These are phyloP conservation scores for Monosporascus cannonballus DNA, from an alignment of 2,329 filamentous ascomycete genomes.

Conservation along the genomic window DNA sequence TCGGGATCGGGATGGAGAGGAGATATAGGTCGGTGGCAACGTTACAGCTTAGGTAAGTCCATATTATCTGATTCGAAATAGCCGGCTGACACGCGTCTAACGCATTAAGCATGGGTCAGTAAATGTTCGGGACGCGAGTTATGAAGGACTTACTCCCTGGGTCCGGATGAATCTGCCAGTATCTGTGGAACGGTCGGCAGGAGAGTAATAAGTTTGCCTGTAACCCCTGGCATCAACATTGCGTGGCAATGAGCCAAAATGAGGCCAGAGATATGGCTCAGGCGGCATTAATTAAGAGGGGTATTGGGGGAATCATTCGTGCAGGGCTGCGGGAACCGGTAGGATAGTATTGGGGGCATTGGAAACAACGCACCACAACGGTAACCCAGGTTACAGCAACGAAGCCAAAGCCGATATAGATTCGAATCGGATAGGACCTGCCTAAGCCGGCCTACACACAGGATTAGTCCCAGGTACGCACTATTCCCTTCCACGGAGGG, in stretches of 20 bases:
- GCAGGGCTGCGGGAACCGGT: background rate
- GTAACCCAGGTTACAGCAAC: constrained; percentile 40
- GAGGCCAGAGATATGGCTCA: too few species aligned
- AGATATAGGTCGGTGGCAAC: constrained; percentile 52
- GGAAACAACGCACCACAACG: constrained; percentile 21
- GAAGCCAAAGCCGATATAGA: constrained; percentile 39
- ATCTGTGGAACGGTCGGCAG: constrained; percentile 40
- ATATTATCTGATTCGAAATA: constrained; percentile 39
- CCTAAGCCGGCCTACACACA: constrained; percentile 28
- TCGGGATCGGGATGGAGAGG: constrained; percentile 52
- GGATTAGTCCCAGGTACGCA: constrained; percentile 1
- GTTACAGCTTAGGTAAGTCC: constrained; percentile 44
- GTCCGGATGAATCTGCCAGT: constrained; percentile 50
- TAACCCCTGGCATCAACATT: too few species aligned
- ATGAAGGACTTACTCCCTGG: constrained; percentile 38
- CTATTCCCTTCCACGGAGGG: background rate
- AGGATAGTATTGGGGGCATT: background rate
- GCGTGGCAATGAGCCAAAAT: too few species aligned
- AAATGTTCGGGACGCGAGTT: background rate
- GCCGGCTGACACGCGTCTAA: constrained; percentile 40
- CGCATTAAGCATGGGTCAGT: too few species aligned
- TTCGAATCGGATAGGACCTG: constrained; percentile 35
- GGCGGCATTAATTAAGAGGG: too few species aligned
- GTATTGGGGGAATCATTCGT: too few species aligned
- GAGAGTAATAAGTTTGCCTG: constrained; percentile 37